Percentiles rank a stretch among this genome's conserved stretches.
phyloP scores from a whole-genome alignment of 2,329 filamentous ascomycete genomes.

The Mycosphaerelloides madeirae region DNA sequence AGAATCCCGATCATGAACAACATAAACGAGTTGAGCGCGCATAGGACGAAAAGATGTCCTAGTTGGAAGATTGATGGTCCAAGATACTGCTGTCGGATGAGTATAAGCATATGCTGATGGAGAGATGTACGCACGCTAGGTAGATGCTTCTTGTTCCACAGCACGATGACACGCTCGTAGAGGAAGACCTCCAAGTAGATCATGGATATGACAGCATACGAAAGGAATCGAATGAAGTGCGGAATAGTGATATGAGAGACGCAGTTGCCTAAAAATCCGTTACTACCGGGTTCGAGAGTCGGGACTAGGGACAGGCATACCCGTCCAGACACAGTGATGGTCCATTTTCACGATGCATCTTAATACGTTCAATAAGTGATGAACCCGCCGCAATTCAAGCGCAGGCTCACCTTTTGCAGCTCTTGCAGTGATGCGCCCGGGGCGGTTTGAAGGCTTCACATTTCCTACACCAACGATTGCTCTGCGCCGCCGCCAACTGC shows the following conservation, averaged over 20 bases:
- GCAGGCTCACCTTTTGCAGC: conserved; percentile 56
- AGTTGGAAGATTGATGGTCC: conserved; percentile 61
- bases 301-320: conserved; percentile 20
- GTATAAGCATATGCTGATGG: background rate
- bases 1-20: conserved; percentile 62
- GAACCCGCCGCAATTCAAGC: background rate
- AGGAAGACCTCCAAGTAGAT: conserved; percentile 58
- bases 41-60: conserved; percentile 56
- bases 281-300: conserved; percentile 24
- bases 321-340: conserved; percentile 75
- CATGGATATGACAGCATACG: conserved; percentile 63
- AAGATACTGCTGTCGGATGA: conserved; percentile 51
- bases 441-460: conserved; percentile 71
- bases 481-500: conserved; percentile 19
- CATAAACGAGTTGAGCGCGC: conserved; percentile 55
- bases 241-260: conserved; percentile 77
- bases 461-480: conserved; percentile 66
- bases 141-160: conserved; percentile 63
- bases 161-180: conserved; percentile 51
- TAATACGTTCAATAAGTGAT: background rate
- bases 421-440: conserved; percentile 75
- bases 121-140: conserved; percentile 52
- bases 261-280: conserved; percentile 55
- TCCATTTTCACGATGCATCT: conserved; percentile 34
- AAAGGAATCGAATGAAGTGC: conserved; percentile 74